A percentile compares a stretch with the other conserved stretches of the same genome.
Evolutionary conservation across 345 rosid species (phyloP).

Genomic region (Linum trigynum): DNA sequence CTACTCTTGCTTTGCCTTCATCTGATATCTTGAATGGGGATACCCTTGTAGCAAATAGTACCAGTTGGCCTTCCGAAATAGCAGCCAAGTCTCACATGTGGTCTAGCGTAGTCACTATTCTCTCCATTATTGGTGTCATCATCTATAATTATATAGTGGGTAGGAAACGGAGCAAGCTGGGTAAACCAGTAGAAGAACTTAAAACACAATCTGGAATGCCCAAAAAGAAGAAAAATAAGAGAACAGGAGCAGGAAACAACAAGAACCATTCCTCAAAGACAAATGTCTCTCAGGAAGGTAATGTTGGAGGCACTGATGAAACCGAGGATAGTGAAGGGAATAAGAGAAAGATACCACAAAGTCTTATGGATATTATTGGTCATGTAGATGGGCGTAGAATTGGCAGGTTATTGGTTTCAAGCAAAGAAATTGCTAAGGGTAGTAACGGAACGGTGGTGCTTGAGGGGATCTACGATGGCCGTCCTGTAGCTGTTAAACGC

Average conservation of each 20-base stretch:
- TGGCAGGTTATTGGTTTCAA: slow-evolving; percentile 19
- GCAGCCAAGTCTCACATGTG: slow-evolving; percentile 10
- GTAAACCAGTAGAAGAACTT: slow-evolving; percentile 28
- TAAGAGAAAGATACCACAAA: background rate
- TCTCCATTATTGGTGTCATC: slow-evolving; percentile 12
- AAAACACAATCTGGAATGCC: slow-evolving; percentile 10
- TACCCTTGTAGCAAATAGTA: background rate
- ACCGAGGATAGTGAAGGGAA: background rate
- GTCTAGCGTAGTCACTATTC: slow-evolving; percentile 12
- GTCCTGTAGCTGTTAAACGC: slow-evolving; percentile 57
- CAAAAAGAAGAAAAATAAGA: slow-evolving; percentile 19
- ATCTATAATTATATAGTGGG: slow-evolving; percentile 8
- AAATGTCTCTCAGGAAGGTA: slow-evolving; percentile 1
- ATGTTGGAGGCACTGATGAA: slow-evolving; percentile 5
- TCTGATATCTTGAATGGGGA: slow-evolving; percentile 15
- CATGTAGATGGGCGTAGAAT: slow-evolving; percentile 16
- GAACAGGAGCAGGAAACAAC: slow-evolving; percentile 15
- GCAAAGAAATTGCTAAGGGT: slow-evolving; percentile 33
- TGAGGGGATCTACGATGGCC: slow-evolving; percentile 56
- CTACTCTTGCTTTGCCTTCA: slow-evolving; percentile 19
- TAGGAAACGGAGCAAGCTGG: slow-evolving; percentile 26
- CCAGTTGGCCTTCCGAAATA: slow-evolving; percentile 8
- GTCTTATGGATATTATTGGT: slow-evolving; percentile 1
- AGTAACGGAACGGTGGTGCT: slow-evolving; percentile 61
- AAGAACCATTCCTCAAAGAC: slow-evolving; percentile 2